phyloP scores from a whole-genome alignment of 2,329 filamentous ascomycete species.

The Chlorencoelia australis region DNA sequence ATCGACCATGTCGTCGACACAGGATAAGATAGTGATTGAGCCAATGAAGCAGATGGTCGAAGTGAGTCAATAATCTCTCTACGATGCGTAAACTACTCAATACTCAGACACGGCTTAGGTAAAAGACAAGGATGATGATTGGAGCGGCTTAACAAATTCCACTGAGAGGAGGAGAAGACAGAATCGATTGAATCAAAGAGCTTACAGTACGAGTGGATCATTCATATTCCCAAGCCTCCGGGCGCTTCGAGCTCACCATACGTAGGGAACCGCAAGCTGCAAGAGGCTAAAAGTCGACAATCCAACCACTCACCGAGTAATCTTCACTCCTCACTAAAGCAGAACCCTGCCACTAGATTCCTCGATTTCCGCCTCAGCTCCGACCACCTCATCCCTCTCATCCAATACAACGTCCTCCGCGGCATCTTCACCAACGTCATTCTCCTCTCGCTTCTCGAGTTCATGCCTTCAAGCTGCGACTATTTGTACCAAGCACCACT shows the following conservation, averaged over 20 bases:
- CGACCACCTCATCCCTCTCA: background rate
- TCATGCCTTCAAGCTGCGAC: slow-evolving; percentile 27
- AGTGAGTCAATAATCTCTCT: too few species aligned
- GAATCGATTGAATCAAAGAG: slow-evolving; percentile 37
- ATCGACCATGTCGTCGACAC: too few species aligned
- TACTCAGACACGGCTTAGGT: slow-evolving; percentile 29
- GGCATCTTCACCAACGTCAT: slow-evolving; percentile 29
- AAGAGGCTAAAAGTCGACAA: too few species aligned
- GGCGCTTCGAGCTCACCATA: too few species aligned
- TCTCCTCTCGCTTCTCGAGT: slow-evolving; percentile 27
- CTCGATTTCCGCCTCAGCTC: slow-evolving; percentile 4
- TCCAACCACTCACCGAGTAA: too few species aligned
- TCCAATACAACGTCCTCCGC: slow-evolving; percentile 30
- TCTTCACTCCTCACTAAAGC: too few species aligned
- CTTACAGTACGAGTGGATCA: slow-evolving; percentile 30
- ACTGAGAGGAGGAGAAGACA: slow-evolving; percentile 33
- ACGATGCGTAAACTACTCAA: too few species aligned
- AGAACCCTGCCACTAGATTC: too few species aligned
- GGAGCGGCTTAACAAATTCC: slow-evolving; percentile 35
- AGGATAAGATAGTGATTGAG: too few species aligned
- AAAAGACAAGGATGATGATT: slow-evolving; percentile 32
- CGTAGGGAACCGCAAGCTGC: too few species aligned
- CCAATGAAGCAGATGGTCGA: too few species aligned
- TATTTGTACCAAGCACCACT: slow-evolving; percentile 25
- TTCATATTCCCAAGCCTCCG: background rate